These are phyloP conservation scores for Sungouiozyma ichnusensis DNA, from an alignment of 805 yeast genomes.

Conservation along the genomic window DNA sequence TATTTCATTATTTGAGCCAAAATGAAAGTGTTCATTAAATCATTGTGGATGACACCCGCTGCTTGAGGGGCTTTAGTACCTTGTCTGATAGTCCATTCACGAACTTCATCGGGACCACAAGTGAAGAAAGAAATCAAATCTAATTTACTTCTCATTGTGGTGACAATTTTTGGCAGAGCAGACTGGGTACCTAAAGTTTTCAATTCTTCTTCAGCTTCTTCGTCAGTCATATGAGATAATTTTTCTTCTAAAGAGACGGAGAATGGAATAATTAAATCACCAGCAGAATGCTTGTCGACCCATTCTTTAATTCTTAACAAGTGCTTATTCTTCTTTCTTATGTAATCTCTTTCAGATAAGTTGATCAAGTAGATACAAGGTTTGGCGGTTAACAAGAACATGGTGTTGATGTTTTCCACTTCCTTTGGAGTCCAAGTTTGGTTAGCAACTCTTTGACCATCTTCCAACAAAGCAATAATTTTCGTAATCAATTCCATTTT, in stretches of 20 bases:
- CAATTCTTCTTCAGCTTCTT: constrained; percentile 66
- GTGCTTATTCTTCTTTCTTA: constrained; percentile 82
- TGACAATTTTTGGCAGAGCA: constrained; percentile 78
- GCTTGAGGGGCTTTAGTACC: constrained; percentile 97
- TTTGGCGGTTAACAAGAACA: constrained; percentile 87
- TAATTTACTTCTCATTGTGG: constrained; percentile 76
- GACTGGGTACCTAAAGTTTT: constrained; percentile 63
- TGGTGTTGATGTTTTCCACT: constrained; percentile 78
- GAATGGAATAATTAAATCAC: constrained; percentile 84
- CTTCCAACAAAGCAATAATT: constrained; percentile 68
- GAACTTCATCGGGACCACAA: constrained; percentile 90
- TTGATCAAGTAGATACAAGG: constrained; percentile 89
- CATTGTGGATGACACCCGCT: constrained; percentile 96
- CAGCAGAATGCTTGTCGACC: constrained; percentile 74
- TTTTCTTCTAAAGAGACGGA: constrained; percentile 88
- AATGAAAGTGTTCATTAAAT: constrained; percentile 88
- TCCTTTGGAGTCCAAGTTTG: constrained; percentile 83
- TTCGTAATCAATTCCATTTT: constrained; percentile 65
- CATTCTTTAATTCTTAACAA: constrained; percentile 74
- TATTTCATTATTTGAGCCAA: constrained; percentile 88
- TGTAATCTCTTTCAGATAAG: constrained; percentile 78
- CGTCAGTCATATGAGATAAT: constrained; percentile 78
- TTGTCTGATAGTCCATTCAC: constrained; percentile 94
- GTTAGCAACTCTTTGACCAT: constrained; percentile 81
- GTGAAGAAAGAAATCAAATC: constrained; percentile 91